These are phyloP conservation scores for Stachybotrys chartarum DNA, from an alignment of 2,329 filamentous ascomycete genomes.

Conservation along the genomic window DNA sequence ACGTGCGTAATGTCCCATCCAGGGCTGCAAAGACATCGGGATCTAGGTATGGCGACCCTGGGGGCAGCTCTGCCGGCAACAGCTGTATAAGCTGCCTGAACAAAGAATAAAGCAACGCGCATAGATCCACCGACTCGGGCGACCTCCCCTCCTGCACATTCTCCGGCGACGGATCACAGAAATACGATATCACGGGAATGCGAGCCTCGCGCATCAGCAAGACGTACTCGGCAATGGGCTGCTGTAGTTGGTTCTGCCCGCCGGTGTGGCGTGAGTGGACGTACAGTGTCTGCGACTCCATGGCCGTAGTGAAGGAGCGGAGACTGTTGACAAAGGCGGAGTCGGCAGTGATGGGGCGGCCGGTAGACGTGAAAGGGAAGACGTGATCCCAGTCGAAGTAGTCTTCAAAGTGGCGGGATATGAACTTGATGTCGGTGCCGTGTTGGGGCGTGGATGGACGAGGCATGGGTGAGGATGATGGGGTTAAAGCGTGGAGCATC, in stretches of 20 bases:
- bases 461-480: neutral
- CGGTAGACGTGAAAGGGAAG: neutral
- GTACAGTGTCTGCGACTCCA: constrained; percentile 7
- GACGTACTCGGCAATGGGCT: constrained; percentile 3
- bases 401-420: constrained; percentile 6
- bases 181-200: constrained; percentile 7
- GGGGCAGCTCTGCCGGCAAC: constrained; percentile 1
- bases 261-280: constrained; percentile 2
- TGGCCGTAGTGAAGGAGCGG: constrained; percentile 3
- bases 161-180: constrained; percentile 4
- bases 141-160: constrained; percentile 4
- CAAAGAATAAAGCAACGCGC: constrained; percentile 5
- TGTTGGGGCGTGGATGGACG: neutral
- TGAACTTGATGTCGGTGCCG: constrained; percentile 3
- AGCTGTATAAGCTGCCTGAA: constrained; percentile 8
- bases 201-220: constrained; percentile 1
- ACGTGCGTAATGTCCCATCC: neutral
- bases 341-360: constrained; percentile 2
- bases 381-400: constrained; percentile 7
- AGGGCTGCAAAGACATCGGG: neutral
- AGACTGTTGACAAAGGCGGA: constrained; percentile 5
- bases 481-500: too few species aligned
- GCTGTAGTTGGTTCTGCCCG: neutral
- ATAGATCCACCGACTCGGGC: constrained; percentile 6
- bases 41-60: neutral